phyloP scores from a whole-genome alignment of 2,329 filamentous ascomycete species.

The Endoconidiophora laricicola region DNA sequence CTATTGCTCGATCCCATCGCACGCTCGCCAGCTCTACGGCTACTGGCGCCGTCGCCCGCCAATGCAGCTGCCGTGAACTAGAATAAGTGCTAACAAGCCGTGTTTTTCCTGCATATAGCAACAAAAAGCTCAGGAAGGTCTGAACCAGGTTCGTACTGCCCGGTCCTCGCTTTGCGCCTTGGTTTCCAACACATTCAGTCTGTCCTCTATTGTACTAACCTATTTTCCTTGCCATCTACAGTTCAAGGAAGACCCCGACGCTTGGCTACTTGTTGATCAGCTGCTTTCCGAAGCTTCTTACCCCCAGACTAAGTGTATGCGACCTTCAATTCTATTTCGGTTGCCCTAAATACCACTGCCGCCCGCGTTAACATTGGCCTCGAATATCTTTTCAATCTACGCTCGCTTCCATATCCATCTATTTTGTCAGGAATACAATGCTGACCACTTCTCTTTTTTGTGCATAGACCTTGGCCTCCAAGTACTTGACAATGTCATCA shows the following conservation, averaged over 20 bases:
- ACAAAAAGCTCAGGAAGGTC: conserved; percentile 83
- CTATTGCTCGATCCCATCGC: too few relatives aligned
- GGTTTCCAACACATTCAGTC: neutral
- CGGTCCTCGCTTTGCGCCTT: conserved; percentile 12
- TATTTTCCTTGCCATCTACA: conserved; percentile 22
- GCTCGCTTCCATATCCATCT: neutral
- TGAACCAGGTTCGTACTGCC: conserved; percentile 62
- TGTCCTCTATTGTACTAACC: conserved; percentile 6
- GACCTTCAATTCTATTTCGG: neutral
- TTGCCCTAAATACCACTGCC: neutral
- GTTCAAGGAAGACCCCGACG: conserved; percentile 98
- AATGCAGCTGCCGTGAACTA: too few relatives aligned
- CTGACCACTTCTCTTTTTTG: neutral
- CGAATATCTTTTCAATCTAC: neutral
- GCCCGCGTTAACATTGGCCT: neutral
- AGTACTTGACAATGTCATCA: conserved; percentile 94
- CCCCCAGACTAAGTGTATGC: conserved; percentile 87
- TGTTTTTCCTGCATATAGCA: conserved; percentile 40
- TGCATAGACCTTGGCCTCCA: conserved; percentile 71
- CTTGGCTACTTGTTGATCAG: conserved; percentile 94
- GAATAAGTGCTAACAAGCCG: conserved; percentile 7
- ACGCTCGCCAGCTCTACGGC: too few relatives aligned
- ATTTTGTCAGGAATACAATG: neutral
- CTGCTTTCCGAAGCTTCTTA: conserved; percentile 88
- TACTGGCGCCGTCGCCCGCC: too few relatives aligned